phyloP scores from a whole-genome alignment of 2,329 filamentous ascomycete genomes.

The Colletotrichum lupini region DNA sequence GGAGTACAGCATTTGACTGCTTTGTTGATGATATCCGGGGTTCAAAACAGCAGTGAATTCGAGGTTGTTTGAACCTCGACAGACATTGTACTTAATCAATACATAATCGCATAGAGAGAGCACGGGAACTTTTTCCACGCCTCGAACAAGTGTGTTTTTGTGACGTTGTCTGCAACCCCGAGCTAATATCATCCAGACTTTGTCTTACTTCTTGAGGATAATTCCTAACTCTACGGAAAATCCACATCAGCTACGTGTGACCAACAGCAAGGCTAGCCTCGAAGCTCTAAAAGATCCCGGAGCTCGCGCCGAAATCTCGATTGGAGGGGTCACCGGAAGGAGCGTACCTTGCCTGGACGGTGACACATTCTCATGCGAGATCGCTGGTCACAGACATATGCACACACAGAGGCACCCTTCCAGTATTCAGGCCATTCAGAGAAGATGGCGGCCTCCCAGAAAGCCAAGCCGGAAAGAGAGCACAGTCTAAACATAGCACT shows the following conservation, averaged over 20 bases:
- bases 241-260: background rate
- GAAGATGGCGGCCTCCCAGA: background rate
- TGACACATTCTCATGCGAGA: slow-evolving; percentile 17
- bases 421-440: background rate
- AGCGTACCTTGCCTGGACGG: background rate
- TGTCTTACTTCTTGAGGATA: no score
- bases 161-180: no score
- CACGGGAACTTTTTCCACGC: background rate
- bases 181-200: no score
- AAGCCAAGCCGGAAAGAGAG: background rate
- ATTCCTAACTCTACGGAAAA: no score
- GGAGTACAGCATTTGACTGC: background rate
- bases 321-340: background rate
- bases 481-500: background rate
- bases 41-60: background rate
- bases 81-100: background rate
- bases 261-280: background rate
- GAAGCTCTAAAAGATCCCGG: background rate
- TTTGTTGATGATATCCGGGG: background rate
- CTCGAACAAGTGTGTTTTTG: background rate
- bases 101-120: background rate
- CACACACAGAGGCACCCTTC: background rate
- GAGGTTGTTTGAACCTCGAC: background rate
- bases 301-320: background rate
- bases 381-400: background rate